Percentiles rank a stretch among this genome's conserved stretches.
Evolutionary conservation across 495 filamentous ascomycete species (phyloP).

Genomic region (Wilcoxina mikolae): DNA sequence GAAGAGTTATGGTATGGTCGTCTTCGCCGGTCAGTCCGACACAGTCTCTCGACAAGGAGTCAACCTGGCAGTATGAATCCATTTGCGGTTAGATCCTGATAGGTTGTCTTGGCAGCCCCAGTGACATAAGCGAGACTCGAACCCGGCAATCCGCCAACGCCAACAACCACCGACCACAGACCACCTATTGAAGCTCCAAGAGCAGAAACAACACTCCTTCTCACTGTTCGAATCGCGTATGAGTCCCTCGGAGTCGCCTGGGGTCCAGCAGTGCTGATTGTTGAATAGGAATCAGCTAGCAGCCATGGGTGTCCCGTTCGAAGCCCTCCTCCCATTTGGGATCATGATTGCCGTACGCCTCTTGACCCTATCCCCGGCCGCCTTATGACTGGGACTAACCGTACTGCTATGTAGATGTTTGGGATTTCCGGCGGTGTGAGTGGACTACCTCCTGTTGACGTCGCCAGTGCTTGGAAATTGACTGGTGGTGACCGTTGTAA

Average conservation of each 20-base stretch:
- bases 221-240: background rate
- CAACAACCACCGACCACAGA: background rate
- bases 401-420: constrained; percentile 57
- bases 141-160: background rate
- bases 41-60: no score
- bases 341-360: constrained; percentile 61
- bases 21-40: no score
- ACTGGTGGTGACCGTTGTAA: background rate
- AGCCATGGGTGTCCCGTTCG: constrained; percentile 90
- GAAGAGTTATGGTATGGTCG: no score
- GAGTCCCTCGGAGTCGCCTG: background rate
- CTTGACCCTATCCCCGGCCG: background rate
- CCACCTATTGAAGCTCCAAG: background rate
- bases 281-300: background rate
- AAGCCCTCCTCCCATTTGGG: constrained; percentile 84
- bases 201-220: background rate
- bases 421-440: constrained; percentile 52
- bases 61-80: no score
- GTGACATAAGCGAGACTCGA: constrained; percentile 5
- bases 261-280: background rate
- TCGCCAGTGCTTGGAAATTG: background rate
- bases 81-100: no score
- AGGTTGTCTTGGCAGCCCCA: background rate
- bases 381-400: background rate
- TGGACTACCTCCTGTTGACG: background rate